Conservation (phyloP, 2,329 filamentous ascomycete species). For the Fonsecaea nubica region DNA sequence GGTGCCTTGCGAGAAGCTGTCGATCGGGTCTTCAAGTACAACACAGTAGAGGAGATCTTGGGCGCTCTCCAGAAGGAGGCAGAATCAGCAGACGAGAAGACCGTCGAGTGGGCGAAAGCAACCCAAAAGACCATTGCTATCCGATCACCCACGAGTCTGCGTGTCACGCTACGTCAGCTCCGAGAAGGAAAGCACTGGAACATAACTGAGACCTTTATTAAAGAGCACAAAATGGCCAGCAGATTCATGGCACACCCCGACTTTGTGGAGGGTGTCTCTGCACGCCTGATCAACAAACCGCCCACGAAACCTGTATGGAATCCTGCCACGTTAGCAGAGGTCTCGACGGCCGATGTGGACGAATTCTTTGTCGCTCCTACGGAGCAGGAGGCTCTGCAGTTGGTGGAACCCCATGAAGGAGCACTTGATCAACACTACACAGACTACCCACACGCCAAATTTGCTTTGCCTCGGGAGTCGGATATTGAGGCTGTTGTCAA, state of each 20-base stretch:
- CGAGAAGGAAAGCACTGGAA: constrained; percentile 75
- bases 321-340: constrained; percentile 73
- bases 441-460: constrained; percentile 72
- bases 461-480: constrained; percentile 75
- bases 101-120: constrained; percentile 76
- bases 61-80: constrained; percentile 64
- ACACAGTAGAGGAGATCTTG: constrained; percentile 73
- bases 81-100: constrained; percentile 53
- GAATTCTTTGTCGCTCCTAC: constrained; percentile 70
- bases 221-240: constrained; percentile 81
- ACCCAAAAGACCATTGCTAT: constrained; percentile 76
- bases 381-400: constrained; percentile 57
- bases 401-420: constrained; percentile 60
- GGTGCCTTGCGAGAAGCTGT: constrained; percentile 79
- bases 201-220: constrained; percentile 82
- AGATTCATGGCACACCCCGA: constrained; percentile 91
- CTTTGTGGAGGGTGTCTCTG: constrained; percentile 89
- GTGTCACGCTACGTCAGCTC: constrained; percentile 85
- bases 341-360: constrained; percentile 64
- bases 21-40: constrained; percentile 78
- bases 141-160: constrained; percentile 84
- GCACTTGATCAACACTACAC: constrained; percentile 62
- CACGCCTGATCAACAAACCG: constrained; percentile 75
- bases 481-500: constrained; percentile 56
- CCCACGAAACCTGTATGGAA: constrained; percentile 74